Conservation (phyloP, 495 filamentous ascomycete genomes). For the Penicillium cataractarum region DNA sequence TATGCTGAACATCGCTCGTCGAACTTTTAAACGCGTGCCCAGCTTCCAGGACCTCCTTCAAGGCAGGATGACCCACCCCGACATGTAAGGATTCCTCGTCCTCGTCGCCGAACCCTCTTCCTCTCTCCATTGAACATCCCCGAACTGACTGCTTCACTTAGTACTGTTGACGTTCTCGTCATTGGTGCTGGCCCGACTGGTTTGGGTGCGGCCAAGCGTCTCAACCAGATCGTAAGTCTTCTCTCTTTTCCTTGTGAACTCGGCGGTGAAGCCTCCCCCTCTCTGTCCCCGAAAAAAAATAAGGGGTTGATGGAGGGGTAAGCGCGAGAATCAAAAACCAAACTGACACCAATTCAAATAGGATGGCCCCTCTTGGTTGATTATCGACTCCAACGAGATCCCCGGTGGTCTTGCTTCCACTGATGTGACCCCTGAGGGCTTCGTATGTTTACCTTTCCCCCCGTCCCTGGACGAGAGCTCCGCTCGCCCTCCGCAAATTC, state of each 20-base stretch:
- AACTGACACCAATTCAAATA: constrained; percentile 44
- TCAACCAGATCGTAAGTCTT: constrained; percentile 86
- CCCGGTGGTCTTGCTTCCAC: constrained; percentile 97
- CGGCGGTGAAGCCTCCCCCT: neutral
- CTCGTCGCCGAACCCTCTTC: neutral
- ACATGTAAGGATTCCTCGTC: constrained; percentile 44
- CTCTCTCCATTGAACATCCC: neutral
- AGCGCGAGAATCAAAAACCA: constrained; percentile 13
- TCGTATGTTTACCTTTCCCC: constrained; percentile 72
- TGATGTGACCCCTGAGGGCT: constrained; percentile 93
- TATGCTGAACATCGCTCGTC: constrained; percentile 56
- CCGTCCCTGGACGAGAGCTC: neutral
- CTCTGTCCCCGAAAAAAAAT: constrained; percentile 18
- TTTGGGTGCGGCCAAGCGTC: constrained; percentile 93
- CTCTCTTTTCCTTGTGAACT: constrained; percentile 13
- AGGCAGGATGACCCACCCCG: constrained; percentile 61
- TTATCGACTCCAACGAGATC: constrained; percentile 89
- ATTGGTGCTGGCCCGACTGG: constrained; percentile 98
- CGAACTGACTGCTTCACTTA: constrained; percentile 42
- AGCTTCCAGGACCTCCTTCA: constrained; percentile 63
- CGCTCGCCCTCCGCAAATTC: neutral
- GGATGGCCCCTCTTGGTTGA: constrained; percentile 93
- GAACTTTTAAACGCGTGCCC: constrained; percentile 58
- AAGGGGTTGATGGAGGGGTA: constrained; percentile 29
- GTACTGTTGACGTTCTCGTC: constrained; percentile 94